Evolutionary conservation across 768 basidiomycete genomes (phyloP).

Genomic region (Hemileccinum impolitum): DNA sequence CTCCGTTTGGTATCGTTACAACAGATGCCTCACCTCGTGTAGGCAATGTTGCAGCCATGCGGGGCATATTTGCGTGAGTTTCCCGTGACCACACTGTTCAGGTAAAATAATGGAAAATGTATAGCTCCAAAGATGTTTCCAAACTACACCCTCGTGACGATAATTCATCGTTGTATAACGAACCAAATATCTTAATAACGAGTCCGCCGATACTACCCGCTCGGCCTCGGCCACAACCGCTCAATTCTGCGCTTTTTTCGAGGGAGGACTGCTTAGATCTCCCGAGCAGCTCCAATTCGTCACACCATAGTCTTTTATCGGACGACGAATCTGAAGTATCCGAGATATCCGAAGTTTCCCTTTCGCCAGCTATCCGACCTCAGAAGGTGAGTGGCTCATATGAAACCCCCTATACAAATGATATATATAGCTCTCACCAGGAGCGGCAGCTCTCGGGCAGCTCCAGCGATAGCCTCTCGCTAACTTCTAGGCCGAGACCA

Average conservation of each 20-base stretch:
- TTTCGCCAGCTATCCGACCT: conserved; percentile 5
- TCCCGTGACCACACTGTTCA: neutral
- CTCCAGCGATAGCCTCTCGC: conserved; percentile 19
- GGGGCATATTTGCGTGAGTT: conserved; percentile 31
- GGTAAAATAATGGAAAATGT: neutral
- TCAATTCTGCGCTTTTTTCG: conserved; percentile 17
- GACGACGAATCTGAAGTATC: conserved; percentile 29
- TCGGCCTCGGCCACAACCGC: conserved; percentile 18
- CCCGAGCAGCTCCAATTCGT: conserved; percentile 18
- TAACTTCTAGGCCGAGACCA: conserved; percentile 18
- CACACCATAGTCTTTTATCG: conserved; percentile 29
- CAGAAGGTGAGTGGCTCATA: conserved; percentile 9
- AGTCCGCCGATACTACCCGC: conserved; percentile 18
- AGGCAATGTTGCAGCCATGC: conserved; percentile 37
- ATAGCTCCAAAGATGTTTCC: conserved; percentile 24
- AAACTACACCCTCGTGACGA: conserved; percentile 12
- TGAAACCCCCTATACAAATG: neutral
- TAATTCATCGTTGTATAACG: conserved; percentile 15
- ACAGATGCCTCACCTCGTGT: conserved; percentile 7
- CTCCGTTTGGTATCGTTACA: neutral
- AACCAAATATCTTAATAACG: conserved; percentile 24
- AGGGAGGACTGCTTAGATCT: conserved; percentile 21
- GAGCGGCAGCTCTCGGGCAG: conserved; percentile 18
- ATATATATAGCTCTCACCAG: neutral
- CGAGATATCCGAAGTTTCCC: conserved; percentile 17